Evolutionary conservation across 805 yeast genomes (phyloP).

Genomic region (Debaryomyces tyrocola): DNA sequence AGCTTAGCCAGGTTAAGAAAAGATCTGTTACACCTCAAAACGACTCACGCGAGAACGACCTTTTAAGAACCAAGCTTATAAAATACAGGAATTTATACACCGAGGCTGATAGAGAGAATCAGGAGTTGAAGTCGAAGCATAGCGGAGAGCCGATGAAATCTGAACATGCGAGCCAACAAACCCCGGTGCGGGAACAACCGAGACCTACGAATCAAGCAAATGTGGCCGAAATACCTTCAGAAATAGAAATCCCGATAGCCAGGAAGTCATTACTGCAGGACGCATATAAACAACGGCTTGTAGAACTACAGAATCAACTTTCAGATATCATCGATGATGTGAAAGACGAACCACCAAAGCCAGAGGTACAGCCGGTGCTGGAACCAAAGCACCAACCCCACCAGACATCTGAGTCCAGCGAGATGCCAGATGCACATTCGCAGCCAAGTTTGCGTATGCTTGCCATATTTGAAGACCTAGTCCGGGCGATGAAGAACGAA

Average conservation of each 20-base stretch:
- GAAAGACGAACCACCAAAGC: not conserved
- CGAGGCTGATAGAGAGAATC: constrained; percentile 2
- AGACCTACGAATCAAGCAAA: not conserved
- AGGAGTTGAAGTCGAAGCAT: not conserved
- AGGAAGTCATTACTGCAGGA: not conserved
- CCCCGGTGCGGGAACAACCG: not conserved
- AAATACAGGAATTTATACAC: constrained; percentile 37
- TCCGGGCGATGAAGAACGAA: constrained; percentile 4
- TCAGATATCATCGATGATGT: not conserved
- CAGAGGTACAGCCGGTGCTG: not conserved
- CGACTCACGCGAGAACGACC: constrained; percentile 21
- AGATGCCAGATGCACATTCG: not conserved
- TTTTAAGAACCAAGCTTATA: constrained; percentile 31
- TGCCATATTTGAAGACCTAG: constrained; percentile 5
- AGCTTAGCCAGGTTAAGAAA: not conserved
- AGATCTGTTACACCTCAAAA: not conserved
- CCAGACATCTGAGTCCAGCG: not conserved
- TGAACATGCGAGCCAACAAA: not conserved
- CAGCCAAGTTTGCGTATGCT: constrained; percentile 3
- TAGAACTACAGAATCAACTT: constrained; percentile 2
- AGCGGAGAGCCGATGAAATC: not conserved
- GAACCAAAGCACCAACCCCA: not conserved
- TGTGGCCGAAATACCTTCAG: not conserved
- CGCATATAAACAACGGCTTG: not conserved
- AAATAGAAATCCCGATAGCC: not conserved